Evolutionary conservation across 78 protist species (phyloP).

Genomic region (Guillardia theta): DNA sequence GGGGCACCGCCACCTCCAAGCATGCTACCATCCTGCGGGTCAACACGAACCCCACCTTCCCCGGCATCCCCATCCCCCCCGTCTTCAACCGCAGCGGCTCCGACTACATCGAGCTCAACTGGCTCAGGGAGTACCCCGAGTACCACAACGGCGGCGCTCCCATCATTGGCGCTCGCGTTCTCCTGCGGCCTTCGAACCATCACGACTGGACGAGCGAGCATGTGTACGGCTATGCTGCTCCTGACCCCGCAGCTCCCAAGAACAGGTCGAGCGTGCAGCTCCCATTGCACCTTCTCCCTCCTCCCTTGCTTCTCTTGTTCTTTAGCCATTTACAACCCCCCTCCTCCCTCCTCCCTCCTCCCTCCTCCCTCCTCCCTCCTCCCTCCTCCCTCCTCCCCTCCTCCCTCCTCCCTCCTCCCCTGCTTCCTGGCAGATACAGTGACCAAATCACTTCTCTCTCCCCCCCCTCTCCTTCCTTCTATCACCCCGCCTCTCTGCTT

Average conservation of each 20-base stretch:
- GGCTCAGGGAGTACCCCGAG: background rate
- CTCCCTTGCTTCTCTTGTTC: no score
- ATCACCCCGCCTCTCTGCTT: no score
- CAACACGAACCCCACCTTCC: slow-evolving; percentile 5
- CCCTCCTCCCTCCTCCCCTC: no score
- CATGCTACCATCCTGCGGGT: slow-evolving; percentile 6
- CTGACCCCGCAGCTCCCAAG: slow-evolving; percentile 16
- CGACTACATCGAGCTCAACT: background rate
- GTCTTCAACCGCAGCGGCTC: background rate
- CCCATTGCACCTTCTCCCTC: no score
- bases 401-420: no score
- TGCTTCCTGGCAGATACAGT: no score
- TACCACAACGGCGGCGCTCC: background rate
- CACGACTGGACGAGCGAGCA: slow-evolving; percentile 37
- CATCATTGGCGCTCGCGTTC: background rate
- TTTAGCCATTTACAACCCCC: no score
- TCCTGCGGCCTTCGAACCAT: background rate
- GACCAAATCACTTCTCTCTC: no score
- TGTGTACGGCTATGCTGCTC: slow-evolving; percentile 28
- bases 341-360: no score
- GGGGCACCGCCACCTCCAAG: slow-evolving; percentile 6
- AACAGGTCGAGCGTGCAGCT: background rate
- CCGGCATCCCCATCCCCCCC: background rate
- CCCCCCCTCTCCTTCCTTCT: no score
- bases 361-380: no score